Evolutionary conservation across 768 basidiomycete genomes (phyloP).

Genomic region (Pleurotus ostreatus): DNA sequence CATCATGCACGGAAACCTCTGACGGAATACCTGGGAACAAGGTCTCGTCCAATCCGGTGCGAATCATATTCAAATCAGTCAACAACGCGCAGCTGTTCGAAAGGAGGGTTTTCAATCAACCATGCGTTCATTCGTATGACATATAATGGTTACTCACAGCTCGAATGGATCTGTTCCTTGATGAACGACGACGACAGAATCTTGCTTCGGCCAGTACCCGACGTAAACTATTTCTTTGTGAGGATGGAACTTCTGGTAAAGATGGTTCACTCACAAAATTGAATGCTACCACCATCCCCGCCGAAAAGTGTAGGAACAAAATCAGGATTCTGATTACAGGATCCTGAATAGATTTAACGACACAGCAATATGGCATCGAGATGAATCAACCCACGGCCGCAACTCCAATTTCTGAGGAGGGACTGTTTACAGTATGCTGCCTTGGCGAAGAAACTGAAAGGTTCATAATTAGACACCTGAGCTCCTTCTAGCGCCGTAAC

Average conservation of each 20-base stretch:
- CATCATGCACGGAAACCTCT: conserved; percentile 40
- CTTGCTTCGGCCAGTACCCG: conserved; percentile 41
- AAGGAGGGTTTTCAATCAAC: neutral
- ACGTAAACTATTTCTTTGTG: conserved; percentile 24
- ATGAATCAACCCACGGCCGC: conserved; percentile 20
- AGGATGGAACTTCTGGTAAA: neutral
- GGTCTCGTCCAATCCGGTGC: conserved; percentile 30
- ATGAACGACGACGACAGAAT: conserved; percentile 45
- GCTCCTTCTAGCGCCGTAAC: neutral
- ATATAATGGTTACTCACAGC: conserved; percentile 26
- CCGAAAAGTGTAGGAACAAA: conserved; percentile 27
- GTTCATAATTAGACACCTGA: conserved; percentile 9
- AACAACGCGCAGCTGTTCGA: conserved; percentile 38
- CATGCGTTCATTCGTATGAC: neutral
- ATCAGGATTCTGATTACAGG: conserved; percentile 27
- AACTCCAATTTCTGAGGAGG: conserved; percentile 25
- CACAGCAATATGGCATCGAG: neutral
- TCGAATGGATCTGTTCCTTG: conserved; percentile 47
- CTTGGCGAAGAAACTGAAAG: conserved; percentile 30
- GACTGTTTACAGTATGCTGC: conserved; percentile 28
- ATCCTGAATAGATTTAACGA: conserved; percentile 14
- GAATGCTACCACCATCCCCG: conserved; percentile 26
- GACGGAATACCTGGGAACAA: conserved; percentile 47
- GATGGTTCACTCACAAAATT: conserved; percentile 23
- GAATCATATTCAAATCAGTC: conserved; percentile 39